Conservation (phyloP, 2,329 filamentous ascomycete species). For the Spiromastix sp. region DNA sequence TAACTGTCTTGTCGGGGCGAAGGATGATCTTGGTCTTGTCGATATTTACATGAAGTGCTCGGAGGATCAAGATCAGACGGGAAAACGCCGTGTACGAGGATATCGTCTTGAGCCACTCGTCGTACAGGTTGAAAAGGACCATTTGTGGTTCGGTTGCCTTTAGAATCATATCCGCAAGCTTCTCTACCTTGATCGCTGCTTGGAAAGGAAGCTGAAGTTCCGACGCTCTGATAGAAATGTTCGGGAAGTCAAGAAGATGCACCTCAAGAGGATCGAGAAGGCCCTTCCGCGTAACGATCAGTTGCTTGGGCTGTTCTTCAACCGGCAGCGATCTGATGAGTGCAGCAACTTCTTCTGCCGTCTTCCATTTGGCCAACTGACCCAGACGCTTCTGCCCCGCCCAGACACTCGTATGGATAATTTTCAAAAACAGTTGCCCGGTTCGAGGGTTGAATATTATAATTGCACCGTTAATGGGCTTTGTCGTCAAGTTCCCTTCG, state of each 20-base stretch:
- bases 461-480: slow-evolving; percentile 98
- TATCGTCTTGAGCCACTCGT: slow-evolving; percentile 97
- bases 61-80: slow-evolving; percentile 81
- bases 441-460: slow-evolving; percentile 99
- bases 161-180: slow-evolving; percentile 97
- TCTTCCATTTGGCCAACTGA: slow-evolving; percentile 98
- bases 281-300: slow-evolving; percentile 97
- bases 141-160: slow-evolving; percentile 98
- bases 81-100: slow-evolving; percentile 99
- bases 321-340: slow-evolving; percentile 90
- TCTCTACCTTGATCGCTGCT: slow-evolving; percentile 99
- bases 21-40: slow-evolving; percentile 97
- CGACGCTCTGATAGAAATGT: slow-evolving; percentile 95
- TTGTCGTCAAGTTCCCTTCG: slow-evolving; percentile 96
- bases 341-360: slow-evolving; percentile 96
- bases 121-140: slow-evolving; percentile 98
- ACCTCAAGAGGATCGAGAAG: slow-evolving; percentile 94
- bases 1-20: slow-evolving; percentile 92
- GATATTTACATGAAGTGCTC: slow-evolving; percentile 91
- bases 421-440: slow-evolving; percentile 95
- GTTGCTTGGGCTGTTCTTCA: slow-evolving; percentile 96
- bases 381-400: slow-evolving; percentile 98
- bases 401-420: slow-evolving; percentile 99
- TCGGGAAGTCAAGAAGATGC: slow-evolving; percentile 94
- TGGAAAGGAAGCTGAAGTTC: slow-evolving; percentile 97